A percentile compares a stretch with the other conserved stretches of the same genome.
phyloP scores from a whole-genome alignment of 1,284 basidiomycete species.

The Fomes fomentarius region DNA sequence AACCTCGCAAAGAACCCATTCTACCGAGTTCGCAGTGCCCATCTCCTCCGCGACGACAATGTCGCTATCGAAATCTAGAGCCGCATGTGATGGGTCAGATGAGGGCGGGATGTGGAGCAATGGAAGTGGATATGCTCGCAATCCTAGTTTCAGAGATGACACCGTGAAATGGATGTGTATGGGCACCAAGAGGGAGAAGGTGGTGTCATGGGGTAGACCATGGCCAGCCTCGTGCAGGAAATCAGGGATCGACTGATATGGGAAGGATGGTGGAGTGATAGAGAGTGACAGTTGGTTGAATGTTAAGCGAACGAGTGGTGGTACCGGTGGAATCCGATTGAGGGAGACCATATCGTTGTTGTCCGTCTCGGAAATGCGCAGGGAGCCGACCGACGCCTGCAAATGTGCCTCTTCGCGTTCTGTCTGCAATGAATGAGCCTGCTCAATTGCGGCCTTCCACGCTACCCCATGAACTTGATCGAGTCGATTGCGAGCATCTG shows the following conservation, averaged over 20 bases:
- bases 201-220: conserved; percentile 71
- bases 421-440: conserved; percentile 22
- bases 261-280: conserved; percentile 68
- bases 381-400: conserved; percentile 15
- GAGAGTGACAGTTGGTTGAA: conserved; percentile 64
- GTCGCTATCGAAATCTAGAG: conserved; percentile 77
- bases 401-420: conserved; percentile 22
- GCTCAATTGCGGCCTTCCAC: conserved; percentile 54
- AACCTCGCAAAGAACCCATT: conserved; percentile 74
- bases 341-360: conserved; percentile 38
- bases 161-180: conserved; percentile 79
- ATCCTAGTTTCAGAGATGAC: conserved; percentile 60
- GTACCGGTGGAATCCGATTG: conserved; percentile 44
- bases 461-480: conserved; percentile 77
- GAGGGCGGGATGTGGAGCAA: conserved; percentile 62
- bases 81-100: conserved; percentile 42
- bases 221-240: conserved; percentile 76
- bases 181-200: conserved; percentile 85
- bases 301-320: conserved; percentile 78
- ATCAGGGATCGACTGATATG: conserved; percentile 57
- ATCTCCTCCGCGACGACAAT: conserved; percentile 92
- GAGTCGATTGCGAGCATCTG: conserved; percentile 78
- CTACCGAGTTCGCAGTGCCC: conserved; percentile 69
- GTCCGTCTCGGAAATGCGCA: conserved; percentile 10
- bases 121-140: conserved; percentile 86